A percentile compares a stretch with the other conserved stretches of the same genome.
Conservation (phyloP, 2,329 filamentous ascomycete species). For the Arthrobotrys megalospora region DNA sequence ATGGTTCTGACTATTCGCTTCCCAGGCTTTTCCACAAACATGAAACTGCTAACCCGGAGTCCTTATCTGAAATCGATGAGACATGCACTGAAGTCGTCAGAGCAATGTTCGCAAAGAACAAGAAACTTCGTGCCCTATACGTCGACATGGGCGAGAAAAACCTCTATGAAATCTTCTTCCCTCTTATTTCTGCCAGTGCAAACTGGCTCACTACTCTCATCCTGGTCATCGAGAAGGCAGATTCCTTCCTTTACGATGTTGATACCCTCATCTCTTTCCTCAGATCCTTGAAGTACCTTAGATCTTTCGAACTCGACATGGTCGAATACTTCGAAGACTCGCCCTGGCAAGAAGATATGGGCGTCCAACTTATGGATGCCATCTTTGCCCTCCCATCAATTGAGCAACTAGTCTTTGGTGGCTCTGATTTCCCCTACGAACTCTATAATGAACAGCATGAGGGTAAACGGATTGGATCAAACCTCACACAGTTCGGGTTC, state of each 20-base stretch:
- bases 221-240: constrained; percentile 51
- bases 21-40: constrained; percentile 3
- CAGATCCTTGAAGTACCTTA: constrained; percentile 20
- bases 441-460: constrained; percentile 34
- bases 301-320: constrained; percentile 55
- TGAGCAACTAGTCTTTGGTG: constrained; percentile 52
- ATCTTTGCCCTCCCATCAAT: constrained; percentile 41
- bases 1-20: background rate
- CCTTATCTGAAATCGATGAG: background rate
- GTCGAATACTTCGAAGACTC: constrained; percentile 58
- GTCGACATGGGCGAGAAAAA: constrained; percentile 54
- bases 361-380: constrained; percentile 44
- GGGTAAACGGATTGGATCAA: constrained; percentile 36
- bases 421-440: constrained; percentile 56
- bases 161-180: constrained; percentile 59
- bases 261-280: constrained; percentile 41
- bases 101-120: constrained; percentile 57
- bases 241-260: constrained; percentile 43
- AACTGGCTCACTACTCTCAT: constrained; percentile 49
- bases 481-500: constrained; percentile 56
- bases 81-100: constrained; percentile 54
- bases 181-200: constrained; percentile 39
- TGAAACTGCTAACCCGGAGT: background rate
- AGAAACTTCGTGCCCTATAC: constrained; percentile 54
- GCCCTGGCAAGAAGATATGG: constrained; percentile 39